phyloP scores from a whole-genome alignment of 768 basidiomycete genomes.

The Mycena maculata region DNA sequence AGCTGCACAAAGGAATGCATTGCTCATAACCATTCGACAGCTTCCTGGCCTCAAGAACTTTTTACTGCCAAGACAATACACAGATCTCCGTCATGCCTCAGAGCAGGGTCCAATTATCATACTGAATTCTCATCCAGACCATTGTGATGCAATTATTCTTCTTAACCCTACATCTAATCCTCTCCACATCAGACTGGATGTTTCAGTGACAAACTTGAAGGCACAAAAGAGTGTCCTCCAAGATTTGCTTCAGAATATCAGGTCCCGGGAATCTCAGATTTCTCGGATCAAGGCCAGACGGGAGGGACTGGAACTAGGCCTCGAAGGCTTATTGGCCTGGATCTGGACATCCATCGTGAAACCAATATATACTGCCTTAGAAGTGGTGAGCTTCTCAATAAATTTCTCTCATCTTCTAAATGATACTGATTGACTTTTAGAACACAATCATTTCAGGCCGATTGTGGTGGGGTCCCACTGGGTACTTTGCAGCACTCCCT shows the following conservation, averaged over 20 bases:
- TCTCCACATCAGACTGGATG: neutral
- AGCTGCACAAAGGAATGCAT: neutral
- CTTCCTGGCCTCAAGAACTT: conserved; percentile 2
- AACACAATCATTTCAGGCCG: neutral
- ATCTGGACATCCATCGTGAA: no score
- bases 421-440: neutral
- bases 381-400: neutral
- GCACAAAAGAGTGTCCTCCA: neutral
- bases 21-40: neutral
- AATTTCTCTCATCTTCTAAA: neutral
- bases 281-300: neutral
- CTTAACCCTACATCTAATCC: neutral
- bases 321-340: no score
- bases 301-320: no score
- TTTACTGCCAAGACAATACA: neutral
- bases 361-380: no score
- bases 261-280: neutral
- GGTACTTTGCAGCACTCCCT: neutral
- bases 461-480: conserved; percentile 7
- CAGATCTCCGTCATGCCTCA: neutral
- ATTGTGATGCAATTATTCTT: conserved; percentile 10
- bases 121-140: neutral
- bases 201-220: no score
- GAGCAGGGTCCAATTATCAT: neutral
- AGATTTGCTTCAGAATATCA: neutral